Conservation (phyloP, 2,329 filamentous ascomycete species). For the Fusarium sarcochroum region DNA sequence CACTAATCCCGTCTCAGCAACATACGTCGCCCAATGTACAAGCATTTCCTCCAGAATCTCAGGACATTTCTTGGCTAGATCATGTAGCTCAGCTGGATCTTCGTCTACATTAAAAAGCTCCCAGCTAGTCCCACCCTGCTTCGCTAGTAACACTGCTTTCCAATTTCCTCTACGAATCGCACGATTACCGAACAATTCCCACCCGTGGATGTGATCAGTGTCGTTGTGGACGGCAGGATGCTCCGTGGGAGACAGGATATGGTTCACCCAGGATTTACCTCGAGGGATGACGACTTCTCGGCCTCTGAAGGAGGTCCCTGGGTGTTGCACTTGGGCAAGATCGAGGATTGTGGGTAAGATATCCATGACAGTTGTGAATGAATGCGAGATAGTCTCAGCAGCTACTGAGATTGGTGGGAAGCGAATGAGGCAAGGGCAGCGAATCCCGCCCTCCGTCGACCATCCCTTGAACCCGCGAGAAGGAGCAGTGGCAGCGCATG, state of each 20-base stretch:
- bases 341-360: slow-evolving; percentile 63
- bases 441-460: slow-evolving; percentile 47
- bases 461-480: slow-evolving; percentile 53
- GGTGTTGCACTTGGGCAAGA: slow-evolving; percentile 60
- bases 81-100: slow-evolving; percentile 14
- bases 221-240: slow-evolving; percentile 27
- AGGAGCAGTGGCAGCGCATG: slow-evolving; percentile 56
- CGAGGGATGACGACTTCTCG: slow-evolving; percentile 17
- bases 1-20: slow-evolving; percentile 15
- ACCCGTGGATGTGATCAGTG: slow-evolving; percentile 65
- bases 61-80: background rate
- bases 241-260: slow-evolving; percentile 11
- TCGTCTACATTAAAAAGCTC: slow-evolving; percentile 22
- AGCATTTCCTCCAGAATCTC: slow-evolving; percentile 24
- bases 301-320: slow-evolving; percentile 47
- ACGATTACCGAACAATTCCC: slow-evolving; percentile 67
- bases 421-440: slow-evolving; percentile 31
- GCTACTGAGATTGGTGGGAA: slow-evolving; percentile 49
- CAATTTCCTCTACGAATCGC: slow-evolving; percentile 69
- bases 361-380: slow-evolving; percentile 61
- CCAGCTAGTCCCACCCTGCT: slow-evolving; percentile 7
- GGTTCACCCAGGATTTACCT: slow-evolving; percentile 26
- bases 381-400: slow-evolving; percentile 50
- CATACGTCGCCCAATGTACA: slow-evolving; percentile 11
- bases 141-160: slow-evolving; percentile 61